These are phyloP conservation scores for Juglanconis sp. DNA, from an alignment of 2,329 filamentous ascomycete species.

Conservation along the genomic window DNA sequence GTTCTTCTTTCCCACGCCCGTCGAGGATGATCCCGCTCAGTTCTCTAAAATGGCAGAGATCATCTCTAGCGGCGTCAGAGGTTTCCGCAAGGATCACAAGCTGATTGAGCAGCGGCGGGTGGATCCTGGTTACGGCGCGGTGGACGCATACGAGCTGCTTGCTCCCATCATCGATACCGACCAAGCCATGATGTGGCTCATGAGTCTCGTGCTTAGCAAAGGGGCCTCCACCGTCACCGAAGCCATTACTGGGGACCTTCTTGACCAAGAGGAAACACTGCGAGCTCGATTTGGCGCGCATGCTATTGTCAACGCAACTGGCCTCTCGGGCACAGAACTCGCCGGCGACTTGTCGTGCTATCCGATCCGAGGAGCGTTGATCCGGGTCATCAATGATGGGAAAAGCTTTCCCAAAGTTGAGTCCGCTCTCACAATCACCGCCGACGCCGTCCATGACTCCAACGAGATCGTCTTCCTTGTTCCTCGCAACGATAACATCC, in stretches of 20 bases:
- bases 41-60: constrained; percentile 38
- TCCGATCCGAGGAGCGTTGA: constrained; percentile 40
- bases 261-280: constrained; percentile 32
- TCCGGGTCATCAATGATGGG: constrained; percentile 45
- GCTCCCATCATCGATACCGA: constrained; percentile 46
- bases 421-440: constrained; percentile 37
- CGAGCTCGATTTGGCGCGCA: constrained; percentile 33
- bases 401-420: constrained; percentile 38
- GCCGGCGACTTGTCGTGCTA: constrained; percentile 38
- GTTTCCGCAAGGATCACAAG: constrained; percentile 33
- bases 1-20: constrained; percentile 35
- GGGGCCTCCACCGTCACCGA: constrained; percentile 37
- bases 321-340: constrained; percentile 33
- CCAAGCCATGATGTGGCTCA: constrained; percentile 39
- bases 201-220: constrained; percentile 37
- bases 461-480: constrained; percentile 43
- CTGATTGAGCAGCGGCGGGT: constrained; percentile 34
- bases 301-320: constrained; percentile 42
- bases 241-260: constrained; percentile 33
- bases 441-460: constrained; percentile 31
- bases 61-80: constrained; percentile 34
- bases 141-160: constrained; percentile 42
- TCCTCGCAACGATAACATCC: constrained; percentile 41
- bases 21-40: constrained; percentile 33
- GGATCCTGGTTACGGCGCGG: constrained; percentile 31